Evolutionary conservation across 495 filamentous ascomycete genomes (phyloP).

Genomic region (Penicillium alfredii): DNA sequence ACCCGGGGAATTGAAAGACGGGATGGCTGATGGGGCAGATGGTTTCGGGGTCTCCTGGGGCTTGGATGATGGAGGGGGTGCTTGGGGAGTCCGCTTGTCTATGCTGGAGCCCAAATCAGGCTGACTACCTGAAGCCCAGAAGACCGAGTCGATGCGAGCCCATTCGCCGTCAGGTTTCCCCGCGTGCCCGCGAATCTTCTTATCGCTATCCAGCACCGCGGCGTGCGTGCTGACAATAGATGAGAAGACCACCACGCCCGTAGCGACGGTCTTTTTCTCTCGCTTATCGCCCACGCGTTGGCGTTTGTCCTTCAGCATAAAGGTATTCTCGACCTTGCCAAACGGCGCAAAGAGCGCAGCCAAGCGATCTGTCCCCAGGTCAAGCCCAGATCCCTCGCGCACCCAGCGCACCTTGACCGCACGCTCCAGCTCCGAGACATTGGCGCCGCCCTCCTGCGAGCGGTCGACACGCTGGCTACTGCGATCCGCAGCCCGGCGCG

Average conservation of each 20-base stretch:
- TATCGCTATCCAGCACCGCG: constrained; percentile 50
- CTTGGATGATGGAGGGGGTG: constrained; percentile 18
- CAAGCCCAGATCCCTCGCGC: constrained; percentile 39
- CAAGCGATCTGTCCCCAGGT: constrained; percentile 42
- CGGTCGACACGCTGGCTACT: constrained; percentile 36
- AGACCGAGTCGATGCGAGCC: constrained; percentile 47
- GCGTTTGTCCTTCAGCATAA: constrained; percentile 52
- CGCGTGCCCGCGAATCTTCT: constrained; percentile 27
- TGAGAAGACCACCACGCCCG: constrained; percentile 50
- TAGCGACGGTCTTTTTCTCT: constrained; percentile 49
- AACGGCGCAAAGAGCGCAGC: constrained; percentile 45
- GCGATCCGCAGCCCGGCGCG: constrained; percentile 23
- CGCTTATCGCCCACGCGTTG: constrained; percentile 43
- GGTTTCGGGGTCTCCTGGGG: constrained; percentile 3
- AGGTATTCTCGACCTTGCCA: constrained; percentile 49
- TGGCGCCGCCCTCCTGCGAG: constrained; percentile 35
- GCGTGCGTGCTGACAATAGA: constrained; percentile 57
- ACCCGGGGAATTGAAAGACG: constrained; percentile 35
- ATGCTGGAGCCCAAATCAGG: constrained; percentile 34
- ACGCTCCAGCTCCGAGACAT: constrained; percentile 52
- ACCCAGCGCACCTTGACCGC: constrained; percentile 56
- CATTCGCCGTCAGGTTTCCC: constrained; percentile 33
- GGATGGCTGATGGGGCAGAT: constrained; percentile 18
- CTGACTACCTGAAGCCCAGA: constrained; percentile 50
- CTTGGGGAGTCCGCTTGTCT: constrained; percentile 4